phyloP scores from a whole-genome alignment of 495 filamentous ascomycete genomes.

The Endocarpon pusillum region DNA sequence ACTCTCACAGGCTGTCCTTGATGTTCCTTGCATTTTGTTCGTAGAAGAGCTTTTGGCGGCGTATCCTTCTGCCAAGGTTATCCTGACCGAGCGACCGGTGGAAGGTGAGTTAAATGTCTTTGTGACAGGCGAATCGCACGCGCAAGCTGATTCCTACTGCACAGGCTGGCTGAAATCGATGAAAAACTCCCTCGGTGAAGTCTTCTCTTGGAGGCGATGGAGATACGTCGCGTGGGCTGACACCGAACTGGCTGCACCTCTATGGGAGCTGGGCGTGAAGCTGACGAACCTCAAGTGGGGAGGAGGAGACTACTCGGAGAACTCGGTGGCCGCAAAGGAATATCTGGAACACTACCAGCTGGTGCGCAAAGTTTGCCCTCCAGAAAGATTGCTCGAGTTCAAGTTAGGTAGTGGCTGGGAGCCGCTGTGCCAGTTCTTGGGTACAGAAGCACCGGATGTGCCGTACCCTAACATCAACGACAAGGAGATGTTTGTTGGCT shows the following conservation, averaged over 20 bases:
- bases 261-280: too few species aligned
- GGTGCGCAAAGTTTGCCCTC: slow-evolving; percentile 27
- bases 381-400: slow-evolving; percentile 42
- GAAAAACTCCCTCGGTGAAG: too few species aligned
- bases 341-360: slow-evolving; percentile 29
- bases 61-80: slow-evolving; percentile 10
- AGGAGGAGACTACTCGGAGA: too few species aligned
- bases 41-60: slow-evolving; percentile 7
- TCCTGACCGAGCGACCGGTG: slow-evolving; percentile 12
- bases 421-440: slow-evolving; percentile 50
- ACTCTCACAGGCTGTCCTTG: too few species aligned
- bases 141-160: too few species aligned
- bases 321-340: too few species aligned
- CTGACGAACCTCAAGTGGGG: too few species aligned
- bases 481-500: slow-evolving; percentile 8
- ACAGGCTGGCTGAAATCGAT: too few species aligned
- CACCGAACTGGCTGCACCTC: too few species aligned
- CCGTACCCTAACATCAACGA: slow-evolving; percentile 31
- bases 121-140: too few species aligned
- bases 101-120: slow-evolving; percentile 1
- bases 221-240: too few species aligned
- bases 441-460: slow-evolving; percentile 35
- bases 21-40: slow-evolving; percentile 8
- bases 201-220: too few species aligned
- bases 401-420: slow-evolving; percentile 48